Evolutionary conservation across 2,329 filamentous ascomycete species (phyloP), one percentile per base, ranked within the genome.

Genomic region (Cercospora beticola): DNA sequence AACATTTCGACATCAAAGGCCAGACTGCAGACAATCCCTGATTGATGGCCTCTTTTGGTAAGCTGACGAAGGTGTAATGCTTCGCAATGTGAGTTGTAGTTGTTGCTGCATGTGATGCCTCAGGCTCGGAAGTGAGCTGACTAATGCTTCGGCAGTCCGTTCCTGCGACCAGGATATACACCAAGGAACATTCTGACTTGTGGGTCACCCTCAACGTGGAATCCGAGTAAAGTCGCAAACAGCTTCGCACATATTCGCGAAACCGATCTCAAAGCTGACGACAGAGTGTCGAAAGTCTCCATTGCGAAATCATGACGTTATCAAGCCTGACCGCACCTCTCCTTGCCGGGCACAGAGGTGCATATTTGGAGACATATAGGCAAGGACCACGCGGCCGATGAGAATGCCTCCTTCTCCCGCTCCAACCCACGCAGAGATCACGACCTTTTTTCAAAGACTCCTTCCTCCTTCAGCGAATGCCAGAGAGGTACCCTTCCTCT

Each of bases 401-500:
- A 52, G 46, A 40, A 49, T 62, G 59, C 59, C 23, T 1, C 58
- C 21, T 3, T 30, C 21, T 49, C 21, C 59, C 1, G 21, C 18
- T 5, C 59, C 59, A 14, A 63, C 61, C 2, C 62, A 68, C 31
- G 21, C 54, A 12, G 40, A 68, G n/a, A 49, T 71, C 5, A 52
- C 52, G 18, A 12, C 60, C 7, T 64, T 68, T 60, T 65, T 70
- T 18, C 60, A 49, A 33, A 64, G n/a, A 46, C 30, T 60, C 10
- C 66, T 68, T 18, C 62, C 66, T 7, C 43, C 56, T 14, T 68
- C 66, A 21, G 9, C 33, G 18, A 49, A 59, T 49, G 46, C 40
- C 1, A 60, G 60, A 58, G 68, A 70, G n/a, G 60, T 68, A 5
- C 36, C 63, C 4, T 70, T 68, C 8, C 21, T 68, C 2, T 70